Percentiles rank a stretch among this genome's conserved stretches.
These are phyloP conservation scores for Colletotrichum spinosum DNA, from an alignment of 2,329 filamentous ascomycete species.

Conservation along the genomic window DNA sequence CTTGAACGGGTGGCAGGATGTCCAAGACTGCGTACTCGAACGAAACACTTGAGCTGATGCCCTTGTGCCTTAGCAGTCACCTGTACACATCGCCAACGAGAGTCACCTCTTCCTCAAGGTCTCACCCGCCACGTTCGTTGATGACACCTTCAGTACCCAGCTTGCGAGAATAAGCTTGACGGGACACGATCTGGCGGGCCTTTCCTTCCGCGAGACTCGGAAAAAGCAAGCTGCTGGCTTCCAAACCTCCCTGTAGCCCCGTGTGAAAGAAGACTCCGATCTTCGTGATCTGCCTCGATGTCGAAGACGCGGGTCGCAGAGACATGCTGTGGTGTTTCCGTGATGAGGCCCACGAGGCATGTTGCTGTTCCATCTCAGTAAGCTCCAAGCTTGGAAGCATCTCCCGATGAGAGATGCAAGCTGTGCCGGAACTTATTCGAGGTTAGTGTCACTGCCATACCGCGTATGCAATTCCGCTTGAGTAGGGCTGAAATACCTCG, in stretches of 20 bases:
- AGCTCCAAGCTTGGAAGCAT: neutral
- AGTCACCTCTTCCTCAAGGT: too few relatives aligned
- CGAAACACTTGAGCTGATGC: too few relatives aligned
- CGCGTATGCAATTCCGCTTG: neutral
- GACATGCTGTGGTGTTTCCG: conserved; percentile 2
- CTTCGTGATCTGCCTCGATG: neutral
- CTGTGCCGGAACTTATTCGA: too few relatives aligned
- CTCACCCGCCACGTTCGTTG: too few relatives aligned
- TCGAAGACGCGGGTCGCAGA: conserved; percentile 1
- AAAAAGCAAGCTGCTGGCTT: neutral
- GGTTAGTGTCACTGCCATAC: too few relatives aligned
- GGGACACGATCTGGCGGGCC: neutral
- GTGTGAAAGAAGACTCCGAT: neutral
- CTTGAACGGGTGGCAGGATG: too few relatives aligned
- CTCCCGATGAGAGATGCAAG: too few relatives aligned
- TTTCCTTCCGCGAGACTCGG: neutral
- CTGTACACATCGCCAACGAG: too few relatives aligned
- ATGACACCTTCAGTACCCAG: too few relatives aligned
- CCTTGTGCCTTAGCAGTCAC: too few relatives aligned
- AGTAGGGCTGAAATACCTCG: conserved; percentile 26
- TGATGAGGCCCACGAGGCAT: conserved; percentile 4
- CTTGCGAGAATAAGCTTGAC: too few relatives aligned
- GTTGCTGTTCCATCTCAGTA: conserved; percentile 7
- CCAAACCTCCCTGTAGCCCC: neutral
- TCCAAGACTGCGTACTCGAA: too few relatives aligned